These are phyloP conservation scores for Phytophthora sojae DNA, from an alignment of 352 stramenopile genomes.

Conservation along the genomic window DNA sequence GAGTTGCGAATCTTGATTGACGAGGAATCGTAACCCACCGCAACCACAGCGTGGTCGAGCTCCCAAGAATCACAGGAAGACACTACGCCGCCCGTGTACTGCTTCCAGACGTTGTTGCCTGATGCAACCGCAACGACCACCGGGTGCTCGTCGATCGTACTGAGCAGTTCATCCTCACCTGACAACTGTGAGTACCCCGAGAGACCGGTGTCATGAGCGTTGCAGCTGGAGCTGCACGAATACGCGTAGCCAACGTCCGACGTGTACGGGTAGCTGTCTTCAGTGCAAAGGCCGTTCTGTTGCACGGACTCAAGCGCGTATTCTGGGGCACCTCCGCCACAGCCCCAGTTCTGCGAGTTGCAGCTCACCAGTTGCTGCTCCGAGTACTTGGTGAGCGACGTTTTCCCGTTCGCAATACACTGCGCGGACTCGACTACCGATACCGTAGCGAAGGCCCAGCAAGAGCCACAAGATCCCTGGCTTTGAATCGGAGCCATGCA, in stretches of 20 bases:
- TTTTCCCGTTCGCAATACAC: slow-evolving; percentile 80
- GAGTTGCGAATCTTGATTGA: slow-evolving; percentile 98
- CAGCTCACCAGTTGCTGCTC: slow-evolving; percentile 95
- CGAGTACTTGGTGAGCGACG: slow-evolving; percentile 85
- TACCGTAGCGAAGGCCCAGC: slow-evolving; percentile 97
- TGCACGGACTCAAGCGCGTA: slow-evolving; percentile 94
- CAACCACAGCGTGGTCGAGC: slow-evolving; percentile 97
- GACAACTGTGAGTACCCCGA: slow-evolving; percentile 73
- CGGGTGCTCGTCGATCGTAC: slow-evolving; percentile 70
- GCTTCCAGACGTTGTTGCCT: slow-evolving; percentile 95
- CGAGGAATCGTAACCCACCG: slow-evolving; percentile 94
- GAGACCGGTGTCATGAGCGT: slow-evolving; percentile 42
- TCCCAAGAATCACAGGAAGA: slow-evolving; percentile 71
- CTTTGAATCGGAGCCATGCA: slow-evolving; percentile 90
- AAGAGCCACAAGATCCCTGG: slow-evolving; percentile 96
- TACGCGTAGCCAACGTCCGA: slow-evolving; percentile 26
- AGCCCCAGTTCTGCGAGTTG: slow-evolving; percentile 88
- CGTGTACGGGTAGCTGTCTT: slow-evolving; percentile 49
- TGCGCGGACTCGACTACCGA: slow-evolving; percentile 92
- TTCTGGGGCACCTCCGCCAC: slow-evolving; percentile 89
- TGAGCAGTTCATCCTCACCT: slow-evolving; percentile 37
- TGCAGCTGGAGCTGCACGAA: slow-evolving; percentile 39
- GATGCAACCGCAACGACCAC: slow-evolving; percentile 96
- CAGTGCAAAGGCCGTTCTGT: slow-evolving; percentile 78
- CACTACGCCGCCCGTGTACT: slow-evolving; percentile 96